Base-by-base conservation (phyloP, 495 filamentous ascomycete species). In the Aspergillus conjunctus region DNA sequence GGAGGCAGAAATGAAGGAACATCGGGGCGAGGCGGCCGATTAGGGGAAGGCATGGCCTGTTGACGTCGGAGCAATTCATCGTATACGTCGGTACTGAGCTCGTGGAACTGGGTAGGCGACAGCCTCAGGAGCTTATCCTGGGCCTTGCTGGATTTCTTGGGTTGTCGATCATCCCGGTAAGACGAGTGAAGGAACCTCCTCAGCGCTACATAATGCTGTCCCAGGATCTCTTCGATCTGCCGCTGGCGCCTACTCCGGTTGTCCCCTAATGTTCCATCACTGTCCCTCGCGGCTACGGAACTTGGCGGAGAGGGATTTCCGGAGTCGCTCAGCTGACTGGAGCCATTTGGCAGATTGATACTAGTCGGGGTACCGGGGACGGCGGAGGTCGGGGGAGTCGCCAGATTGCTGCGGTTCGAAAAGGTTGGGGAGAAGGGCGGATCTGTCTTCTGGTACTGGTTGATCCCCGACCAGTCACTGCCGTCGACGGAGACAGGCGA, bases 41-140 rank as follows among this genome's bases (percentile, higher is more conserved):
- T 79, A 56, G 83, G 84, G 22, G 81, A 79, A 26, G 81, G 79
- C 78, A 79, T 65, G 34, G 85, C 79, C 66, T 85, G 82, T 71
- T 97, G 91, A 59, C 94, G 86, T 37, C 94, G 90, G 61, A 94
- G 83, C 45, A 97, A 79, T 73, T 98, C 94, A 73, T 98, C 94
- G 73, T 92, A 98, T 33, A 98, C 94, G 72, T 98, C 94, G 20
- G 93, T 98, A 69, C 91, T 96, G 20, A 98, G 80, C 77, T 98
- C 94, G 70, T 96, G 90, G 71, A 98, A 98, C 70, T 98, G 94
- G 22, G 93, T 91, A 10, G 88, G 79, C 1, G 92, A 95, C 37
- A 98, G 78, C 49, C 93, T 85, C 51, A 97, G 82, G 46, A 98
- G 79, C 77, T 98, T 98, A 74, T 97, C 94, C 52, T 91, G 84